phyloP scores from a whole-genome alignment of 2,329 filamentous ascomycete species.

The Neurospora sp. region DNA sequence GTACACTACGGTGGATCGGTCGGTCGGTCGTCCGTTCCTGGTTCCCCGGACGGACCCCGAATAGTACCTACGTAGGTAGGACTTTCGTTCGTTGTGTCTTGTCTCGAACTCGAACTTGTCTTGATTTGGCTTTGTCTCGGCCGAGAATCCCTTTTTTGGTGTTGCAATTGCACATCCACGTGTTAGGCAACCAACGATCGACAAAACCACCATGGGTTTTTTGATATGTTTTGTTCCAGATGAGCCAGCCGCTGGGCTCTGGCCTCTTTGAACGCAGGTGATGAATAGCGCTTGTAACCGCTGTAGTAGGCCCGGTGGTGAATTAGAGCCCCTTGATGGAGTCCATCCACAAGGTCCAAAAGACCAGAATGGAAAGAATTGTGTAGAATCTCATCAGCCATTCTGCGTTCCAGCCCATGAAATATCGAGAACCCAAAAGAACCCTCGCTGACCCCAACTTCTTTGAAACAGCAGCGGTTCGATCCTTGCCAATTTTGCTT shows the following conservation, averaged over 20 bases:
- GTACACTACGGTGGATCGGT: neutral
- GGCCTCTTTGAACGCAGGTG: neutral
- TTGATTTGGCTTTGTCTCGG: neutral
- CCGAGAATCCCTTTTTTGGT: neutral
- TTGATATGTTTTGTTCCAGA: neutral
- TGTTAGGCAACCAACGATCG: neutral
- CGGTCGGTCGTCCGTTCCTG: neutral
- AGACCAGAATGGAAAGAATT: neutral
- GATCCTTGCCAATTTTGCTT: neutral
- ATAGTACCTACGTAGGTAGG: neutral
- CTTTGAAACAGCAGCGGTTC: neutral
- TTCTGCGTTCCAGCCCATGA: neutral
- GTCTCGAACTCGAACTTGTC: neutral
- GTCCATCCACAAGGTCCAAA: neutral
- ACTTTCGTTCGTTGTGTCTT: neutral
- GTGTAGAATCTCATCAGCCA: neutral
- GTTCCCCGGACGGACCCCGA: neutral
- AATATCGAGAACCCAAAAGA: neutral
- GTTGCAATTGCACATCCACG: neutral
- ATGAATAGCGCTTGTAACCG: neutral
- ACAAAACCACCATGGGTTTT: neutral
- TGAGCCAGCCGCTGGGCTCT: neutral
- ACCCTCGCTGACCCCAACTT: neutral
- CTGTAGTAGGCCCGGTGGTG: neutral
- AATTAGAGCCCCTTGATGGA: neutral